phyloP scores from a whole-genome alignment of 306 rosid genomes.

The Datisca glomerata region DNA sequence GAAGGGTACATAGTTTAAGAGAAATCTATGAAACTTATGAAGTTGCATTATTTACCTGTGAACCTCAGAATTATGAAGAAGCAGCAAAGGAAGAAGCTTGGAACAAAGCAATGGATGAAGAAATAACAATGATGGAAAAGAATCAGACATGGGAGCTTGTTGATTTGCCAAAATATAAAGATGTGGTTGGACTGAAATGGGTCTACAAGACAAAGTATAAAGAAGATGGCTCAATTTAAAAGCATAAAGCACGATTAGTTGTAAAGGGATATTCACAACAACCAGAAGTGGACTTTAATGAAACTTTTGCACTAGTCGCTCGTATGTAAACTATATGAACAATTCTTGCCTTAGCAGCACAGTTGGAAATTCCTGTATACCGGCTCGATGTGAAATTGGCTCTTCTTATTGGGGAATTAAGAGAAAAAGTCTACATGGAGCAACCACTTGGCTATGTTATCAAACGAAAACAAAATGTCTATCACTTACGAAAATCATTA shows the following conservation, averaged over 20 bases:
- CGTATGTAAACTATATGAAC: neutral
- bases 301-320: neutral
- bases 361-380: neutral
- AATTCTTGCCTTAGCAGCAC: neutral
- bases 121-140: neutral
- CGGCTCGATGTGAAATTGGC: neutral
- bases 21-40: neutral
- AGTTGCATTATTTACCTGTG: neutral
- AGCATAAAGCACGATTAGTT: neutral
- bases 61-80: neutral
- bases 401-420: neutral
- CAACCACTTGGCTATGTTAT: neutral
- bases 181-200: neutral
- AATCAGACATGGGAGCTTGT: conserved; percentile 1
- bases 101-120: neutral
- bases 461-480: neutral
- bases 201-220: neutral
- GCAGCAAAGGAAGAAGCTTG: conserved; percentile 4
- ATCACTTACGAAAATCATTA: neutral
- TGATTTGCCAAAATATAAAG: neutral
- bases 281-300: neutral
- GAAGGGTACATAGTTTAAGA: too few relatives aligned
- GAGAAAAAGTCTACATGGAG: neutral
- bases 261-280: neutral
- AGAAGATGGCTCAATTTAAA: neutral